Percentiles rank a stretch among this genome's conserved stretches.
phyloP scores from a whole-genome alignment of 2,329 filamentous ascomycete species.

The Fusarium hainanense region DNA sequence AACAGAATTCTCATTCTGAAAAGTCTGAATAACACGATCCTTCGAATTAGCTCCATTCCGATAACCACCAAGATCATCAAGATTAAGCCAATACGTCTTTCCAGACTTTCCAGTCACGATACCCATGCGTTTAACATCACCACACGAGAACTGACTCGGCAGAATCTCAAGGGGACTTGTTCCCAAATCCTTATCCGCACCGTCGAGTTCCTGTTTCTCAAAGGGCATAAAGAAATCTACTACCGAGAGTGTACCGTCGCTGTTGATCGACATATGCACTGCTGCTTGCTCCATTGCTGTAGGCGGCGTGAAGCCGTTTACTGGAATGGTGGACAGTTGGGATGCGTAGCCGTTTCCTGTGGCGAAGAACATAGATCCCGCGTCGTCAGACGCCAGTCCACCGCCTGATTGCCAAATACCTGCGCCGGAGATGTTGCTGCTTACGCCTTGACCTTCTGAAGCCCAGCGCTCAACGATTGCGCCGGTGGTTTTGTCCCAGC shows the following conservation, averaged over 20 bases:
- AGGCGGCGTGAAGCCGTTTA: slow-evolving; percentile 53
- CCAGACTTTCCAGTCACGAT: slow-evolving; percentile 64
- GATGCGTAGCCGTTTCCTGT: slow-evolving; percentile 57
- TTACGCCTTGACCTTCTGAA: slow-evolving; percentile 55
- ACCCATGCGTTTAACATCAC: slow-evolving; percentile 58
- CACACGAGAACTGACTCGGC: slow-evolving; percentile 56
- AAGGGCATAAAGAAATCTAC: slow-evolving; percentile 67
- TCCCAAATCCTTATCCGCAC: slow-evolving; percentile 63
- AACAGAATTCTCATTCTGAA: slow-evolving; percentile 58
- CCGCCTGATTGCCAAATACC: slow-evolving; percentile 59
- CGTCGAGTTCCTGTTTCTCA: slow-evolving; percentile 62
- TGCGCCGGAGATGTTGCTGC: slow-evolving; percentile 52
- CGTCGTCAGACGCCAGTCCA: slow-evolving; percentile 54
- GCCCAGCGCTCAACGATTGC: slow-evolving; percentile 54
- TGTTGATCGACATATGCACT: slow-evolving; percentile 56
- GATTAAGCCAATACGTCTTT: slow-evolving; percentile 59
- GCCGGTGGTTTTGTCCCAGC: slow-evolving; percentile 57
- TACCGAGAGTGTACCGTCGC: slow-evolving; percentile 56
- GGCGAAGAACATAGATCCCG: slow-evolving; percentile 54
- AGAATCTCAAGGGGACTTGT: slow-evolving; percentile 58
- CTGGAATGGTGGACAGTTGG: slow-evolving; percentile 52
- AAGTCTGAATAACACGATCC: slow-evolving; percentile 59
- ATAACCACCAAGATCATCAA: slow-evolving; percentile 56
- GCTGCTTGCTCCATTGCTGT: slow-evolving; percentile 59
- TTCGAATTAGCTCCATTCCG: slow-evolving; percentile 51